Percentiles rank a stretch among this genome's conserved stretches.
These are phyloP conservation scores for Arthrobotrys iridis DNA, from an alignment of 2,329 filamentous ascomycete species.

Conservation along the genomic window DNA sequence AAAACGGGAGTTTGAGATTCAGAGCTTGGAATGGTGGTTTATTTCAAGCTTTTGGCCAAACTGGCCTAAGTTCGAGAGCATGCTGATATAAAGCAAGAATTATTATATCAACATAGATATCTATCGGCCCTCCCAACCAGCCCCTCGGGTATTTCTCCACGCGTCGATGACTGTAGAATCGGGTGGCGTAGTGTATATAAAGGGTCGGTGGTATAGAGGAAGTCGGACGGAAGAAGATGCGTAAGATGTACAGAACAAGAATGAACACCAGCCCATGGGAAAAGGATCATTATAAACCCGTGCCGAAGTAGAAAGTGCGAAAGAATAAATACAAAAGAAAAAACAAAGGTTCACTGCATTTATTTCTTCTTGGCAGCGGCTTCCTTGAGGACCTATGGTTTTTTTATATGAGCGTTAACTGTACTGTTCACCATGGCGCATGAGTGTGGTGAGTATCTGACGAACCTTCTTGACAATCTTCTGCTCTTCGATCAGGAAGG, in stretches of 20 bases:
- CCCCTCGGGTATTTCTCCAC: constrained; percentile 45
- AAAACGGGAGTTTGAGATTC: constrained; percentile 1
- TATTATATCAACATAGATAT: constrained; percentile 54
- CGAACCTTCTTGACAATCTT: constrained; percentile 99
- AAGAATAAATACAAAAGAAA: constrained; percentile 54
- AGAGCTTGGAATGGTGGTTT: constrained; percentile 7
- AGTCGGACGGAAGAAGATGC: constrained; percentile 44
- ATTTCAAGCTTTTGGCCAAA: constrained; percentile 4
- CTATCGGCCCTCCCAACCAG: constrained; percentile 29
- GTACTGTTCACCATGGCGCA: not conserved
- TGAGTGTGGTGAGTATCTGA: not conserved
- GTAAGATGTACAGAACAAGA: constrained; percentile 55
- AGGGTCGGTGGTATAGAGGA: constrained; percentile 40
- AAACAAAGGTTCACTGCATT: constrained; percentile 26
- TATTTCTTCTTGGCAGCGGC: constrained; percentile 58
- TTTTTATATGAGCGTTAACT: not conserved
- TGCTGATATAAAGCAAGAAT: constrained; percentile 47
- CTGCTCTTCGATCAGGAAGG: constrained; percentile 99
- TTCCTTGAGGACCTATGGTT: constrained; percentile 58
- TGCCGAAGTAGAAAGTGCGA: constrained; percentile 55
- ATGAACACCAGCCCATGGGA: constrained; percentile 56
- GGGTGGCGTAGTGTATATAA: constrained; percentile 29
- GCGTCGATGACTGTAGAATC: constrained; percentile 27
- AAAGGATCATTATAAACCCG: constrained; percentile 54
- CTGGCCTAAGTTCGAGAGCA: constrained; percentile 14